These are phyloP conservation scores for Ophiocordyceps robertsii DNA, from an alignment of 2,329 filamentous ascomycete species.

Conservation along the genomic window DNA sequence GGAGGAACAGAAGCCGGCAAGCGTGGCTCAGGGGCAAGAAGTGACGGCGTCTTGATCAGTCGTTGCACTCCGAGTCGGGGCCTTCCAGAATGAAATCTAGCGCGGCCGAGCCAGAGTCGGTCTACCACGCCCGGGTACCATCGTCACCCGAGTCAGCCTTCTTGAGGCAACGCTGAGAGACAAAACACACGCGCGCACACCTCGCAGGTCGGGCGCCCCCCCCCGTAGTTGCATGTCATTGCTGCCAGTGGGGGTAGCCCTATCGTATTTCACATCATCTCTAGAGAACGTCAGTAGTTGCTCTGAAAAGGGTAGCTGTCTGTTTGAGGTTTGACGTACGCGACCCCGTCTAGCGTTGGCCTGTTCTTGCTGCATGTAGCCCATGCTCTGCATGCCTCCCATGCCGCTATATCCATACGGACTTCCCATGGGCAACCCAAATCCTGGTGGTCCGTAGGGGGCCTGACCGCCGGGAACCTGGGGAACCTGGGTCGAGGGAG, in stretches of 20 bases:
- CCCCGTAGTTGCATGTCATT: no score
- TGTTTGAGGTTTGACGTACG: conserved; percentile 26
- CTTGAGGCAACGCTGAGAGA: no score
- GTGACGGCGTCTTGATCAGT: no score
- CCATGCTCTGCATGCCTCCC: conserved; percentile 33
- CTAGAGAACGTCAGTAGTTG: conserved; percentile 12
- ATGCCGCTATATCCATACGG: conserved; percentile 30
- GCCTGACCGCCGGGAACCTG: conserved; percentile 28
- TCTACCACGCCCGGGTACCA: no score
- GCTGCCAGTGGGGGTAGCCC: no score
- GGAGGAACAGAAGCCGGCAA: neutral
- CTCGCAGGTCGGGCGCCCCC: no score
- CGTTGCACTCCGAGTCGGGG: no score
- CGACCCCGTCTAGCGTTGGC: conserved; percentile 43
- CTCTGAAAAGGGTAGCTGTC: conserved; percentile 5
- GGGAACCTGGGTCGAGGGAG: conserved; percentile 24
- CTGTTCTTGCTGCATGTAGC: conserved; percentile 38
- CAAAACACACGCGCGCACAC: no score
- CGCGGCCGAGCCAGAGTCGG: no score
- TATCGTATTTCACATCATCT: conserved; percentile 9
- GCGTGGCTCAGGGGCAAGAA: no score
- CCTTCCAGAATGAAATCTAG: no score
- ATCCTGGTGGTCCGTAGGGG: conserved; percentile 35
- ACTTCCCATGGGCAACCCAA: conserved; percentile 31
- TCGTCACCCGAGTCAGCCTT: no score